A percentile compares a stretch with the other conserved stretches of the same genome.
Evolutionary conservation across 2,329 filamentous ascomycete species (phyloP).

Genomic region (Domatiomyces catenatus): DNA sequence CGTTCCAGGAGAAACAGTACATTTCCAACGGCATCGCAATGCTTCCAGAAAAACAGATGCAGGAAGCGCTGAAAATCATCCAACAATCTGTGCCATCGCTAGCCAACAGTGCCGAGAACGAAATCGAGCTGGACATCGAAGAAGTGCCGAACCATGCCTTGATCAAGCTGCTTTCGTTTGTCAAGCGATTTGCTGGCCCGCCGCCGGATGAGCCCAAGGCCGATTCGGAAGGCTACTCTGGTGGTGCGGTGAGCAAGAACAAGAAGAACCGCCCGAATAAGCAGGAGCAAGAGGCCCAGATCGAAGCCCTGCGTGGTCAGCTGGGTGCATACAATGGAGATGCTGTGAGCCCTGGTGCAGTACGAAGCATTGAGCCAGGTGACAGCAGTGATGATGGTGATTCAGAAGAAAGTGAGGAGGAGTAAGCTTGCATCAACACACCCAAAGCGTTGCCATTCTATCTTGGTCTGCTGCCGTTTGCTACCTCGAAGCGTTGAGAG

Average conservation of each 20-base stretch:
- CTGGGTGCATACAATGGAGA: slow-evolving; percentile 29
- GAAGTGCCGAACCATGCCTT: slow-evolving; percentile 34
- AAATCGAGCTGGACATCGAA: slow-evolving; percentile 35
- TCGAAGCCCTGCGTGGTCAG: slow-evolving; percentile 32
- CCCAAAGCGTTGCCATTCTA: neutral
- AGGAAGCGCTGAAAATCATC: slow-evolving; percentile 74
- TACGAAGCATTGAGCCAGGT: slow-evolving; percentile 29
- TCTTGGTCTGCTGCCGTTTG: neutral
- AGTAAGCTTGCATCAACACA: slow-evolving; percentile 18
- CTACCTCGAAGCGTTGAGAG: neutral
- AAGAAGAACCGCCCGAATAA: slow-evolving; percentile 39
- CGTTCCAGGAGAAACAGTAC: slow-evolving; percentile 71
- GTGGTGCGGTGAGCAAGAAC: slow-evolving; percentile 25
- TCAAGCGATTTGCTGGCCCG: slow-evolving; percentile 32
- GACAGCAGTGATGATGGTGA: slow-evolving; percentile 35
- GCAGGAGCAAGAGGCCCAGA: slow-evolving; percentile 35
- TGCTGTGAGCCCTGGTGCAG: slow-evolving; percentile 27
- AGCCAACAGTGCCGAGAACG: slow-evolving; percentile 36
- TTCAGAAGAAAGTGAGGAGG: slow-evolving; percentile 36
- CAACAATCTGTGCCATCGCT: slow-evolving; percentile 66
- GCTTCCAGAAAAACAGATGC: slow-evolving; percentile 62
- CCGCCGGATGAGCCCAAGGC: slow-evolving; percentile 29
- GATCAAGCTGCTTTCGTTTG: slow-evolving; percentile 30
- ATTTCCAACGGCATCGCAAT: slow-evolving; percentile 75
- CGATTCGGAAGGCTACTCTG: slow-evolving; percentile 16